These are phyloP conservation scores for Dalbergia oliveri DNA, from an alignment of 306 rosid genomes.

Conservation along the genomic window DNA sequence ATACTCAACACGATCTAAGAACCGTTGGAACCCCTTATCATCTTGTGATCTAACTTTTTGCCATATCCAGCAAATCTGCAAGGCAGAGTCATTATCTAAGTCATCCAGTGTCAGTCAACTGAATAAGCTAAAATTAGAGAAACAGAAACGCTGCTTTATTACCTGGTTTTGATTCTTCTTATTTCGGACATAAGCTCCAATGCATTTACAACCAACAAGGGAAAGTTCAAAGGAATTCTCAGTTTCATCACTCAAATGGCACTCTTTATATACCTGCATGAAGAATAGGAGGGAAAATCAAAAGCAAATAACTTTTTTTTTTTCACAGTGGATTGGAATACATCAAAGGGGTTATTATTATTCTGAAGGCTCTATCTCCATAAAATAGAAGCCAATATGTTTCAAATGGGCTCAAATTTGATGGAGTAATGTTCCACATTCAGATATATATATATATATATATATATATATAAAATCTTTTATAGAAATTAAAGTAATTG, in stretches of 20 bases:
- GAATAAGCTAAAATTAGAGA: constrained; percentile 5
- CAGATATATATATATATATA: too few relatives aligned
- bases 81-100: constrained; percentile 25
- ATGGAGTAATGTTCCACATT: background rate
- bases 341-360: background rate
- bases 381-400: background rate
- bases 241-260: constrained; percentile 61
- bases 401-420: background rate
- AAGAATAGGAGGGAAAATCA: background rate
- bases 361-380: background rate
- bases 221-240: constrained; percentile 83
- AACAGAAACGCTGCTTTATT: constrained; percentile 13
- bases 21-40: constrained; percentile 67
- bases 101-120: constrained; percentile 9
- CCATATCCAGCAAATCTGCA: constrained; percentile 94
- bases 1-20: constrained; percentile 74
- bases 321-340: too few relatives aligned
- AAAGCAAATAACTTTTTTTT: background rate
- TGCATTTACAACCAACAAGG: constrained; percentile 90
- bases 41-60: constrained; percentile 63
- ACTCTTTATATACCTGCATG: constrained; percentile 75
- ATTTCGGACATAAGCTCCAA: constrained; percentile 92
- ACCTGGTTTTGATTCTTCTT: constrained; percentile 98
- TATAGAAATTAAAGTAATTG: too few relatives aligned
- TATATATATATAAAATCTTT: too few relatives aligned